A percentile compares a stretch with the other conserved stretches of the same genome.
Conservation (phyloP, 2,329 filamentous ascomycete species). For the Phyllosticta citribraziliensis region DNA sequence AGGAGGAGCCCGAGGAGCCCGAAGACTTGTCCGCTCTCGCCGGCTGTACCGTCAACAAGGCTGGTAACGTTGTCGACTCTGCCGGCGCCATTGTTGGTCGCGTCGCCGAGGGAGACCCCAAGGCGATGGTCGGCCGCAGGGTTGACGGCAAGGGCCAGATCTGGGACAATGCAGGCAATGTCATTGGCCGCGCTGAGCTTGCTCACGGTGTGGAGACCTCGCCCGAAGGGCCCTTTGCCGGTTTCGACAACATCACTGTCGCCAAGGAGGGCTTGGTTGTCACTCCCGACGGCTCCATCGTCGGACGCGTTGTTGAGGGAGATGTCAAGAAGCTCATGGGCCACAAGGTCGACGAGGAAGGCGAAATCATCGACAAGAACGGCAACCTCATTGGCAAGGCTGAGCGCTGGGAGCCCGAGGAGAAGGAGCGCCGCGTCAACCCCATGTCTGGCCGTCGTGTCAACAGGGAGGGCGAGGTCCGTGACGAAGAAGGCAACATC, state of each 20-base stretch:
- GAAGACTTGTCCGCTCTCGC: conserved; percentile 51
- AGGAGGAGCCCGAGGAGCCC: conserved; percentile 38
- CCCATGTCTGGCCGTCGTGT: conserved; percentile 48
- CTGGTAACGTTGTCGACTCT: conserved; percentile 51
- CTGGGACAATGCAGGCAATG: conserved; percentile 53
- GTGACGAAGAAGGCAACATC: conserved; percentile 41
- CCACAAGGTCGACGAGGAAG: conserved; percentile 42
- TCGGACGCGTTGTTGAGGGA: conserved; percentile 41
- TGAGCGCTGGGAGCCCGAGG: conserved; percentile 43
- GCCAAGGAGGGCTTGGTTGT: conserved; percentile 49
- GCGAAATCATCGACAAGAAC: conserved; percentile 45
- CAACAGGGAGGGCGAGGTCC: conserved; percentile 45
- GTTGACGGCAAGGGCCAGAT: conserved; percentile 54
- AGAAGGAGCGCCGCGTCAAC: conserved; percentile 46
- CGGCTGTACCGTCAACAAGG: conserved; percentile 54
- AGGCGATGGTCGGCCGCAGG: conserved; percentile 49
- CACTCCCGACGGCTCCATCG: conserved; percentile 35
- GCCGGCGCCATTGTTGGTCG: conserved; percentile 50
- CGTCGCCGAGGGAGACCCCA: conserved; percentile 47
- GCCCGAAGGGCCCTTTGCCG: conserved; percentile 50
- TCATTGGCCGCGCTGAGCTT: conserved; percentile 50
- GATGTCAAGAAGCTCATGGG: conserved; percentile 42
- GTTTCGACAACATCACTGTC: conserved; percentile 47
- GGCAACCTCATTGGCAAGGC: conserved; percentile 44
- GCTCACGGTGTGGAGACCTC: conserved; percentile 41